These are phyloP conservation scores for Lasiodiplodia citricola DNA, from an alignment of 2,329 filamentous ascomycete genomes.

Conservation along the genomic window DNA sequence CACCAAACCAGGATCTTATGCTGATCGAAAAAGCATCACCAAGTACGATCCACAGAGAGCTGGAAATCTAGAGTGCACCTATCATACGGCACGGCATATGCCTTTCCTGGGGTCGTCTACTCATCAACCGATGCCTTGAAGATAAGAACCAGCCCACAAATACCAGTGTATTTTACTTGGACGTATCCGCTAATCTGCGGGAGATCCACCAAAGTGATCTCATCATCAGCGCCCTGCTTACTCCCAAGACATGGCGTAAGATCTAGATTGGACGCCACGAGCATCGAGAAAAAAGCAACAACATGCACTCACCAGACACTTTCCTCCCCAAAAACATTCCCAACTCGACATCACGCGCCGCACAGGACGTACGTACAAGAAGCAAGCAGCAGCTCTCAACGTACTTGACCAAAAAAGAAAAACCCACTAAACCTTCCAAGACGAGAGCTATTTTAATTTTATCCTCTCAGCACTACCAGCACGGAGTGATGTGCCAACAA, in stretches of 20 bases:
- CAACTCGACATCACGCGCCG: background rate
- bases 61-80: background rate
- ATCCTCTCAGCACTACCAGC: background rate
- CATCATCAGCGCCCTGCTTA: background rate
- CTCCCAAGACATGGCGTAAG: constrained; percentile 1
- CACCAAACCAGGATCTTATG: background rate
- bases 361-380: background rate
- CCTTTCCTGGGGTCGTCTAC: background rate
- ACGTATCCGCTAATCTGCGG: background rate
- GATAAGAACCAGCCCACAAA: background rate
- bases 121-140: background rate
- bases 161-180: background rate
- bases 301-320: background rate
- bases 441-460: background rate
- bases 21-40: background rate
- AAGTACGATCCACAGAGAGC: background rate
- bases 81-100: background rate
- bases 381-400: background rate
- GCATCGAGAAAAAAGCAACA: background rate
- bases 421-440: too few species aligned
- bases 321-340: background rate
- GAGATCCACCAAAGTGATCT: background rate
- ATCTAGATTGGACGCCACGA: background rate
- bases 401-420: too few species aligned
- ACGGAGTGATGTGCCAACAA: background rate